Evolutionary conservation across 2,329 filamentous ascomycete species (phyloP).

Genomic region (Clarireedia paspali): DNA sequence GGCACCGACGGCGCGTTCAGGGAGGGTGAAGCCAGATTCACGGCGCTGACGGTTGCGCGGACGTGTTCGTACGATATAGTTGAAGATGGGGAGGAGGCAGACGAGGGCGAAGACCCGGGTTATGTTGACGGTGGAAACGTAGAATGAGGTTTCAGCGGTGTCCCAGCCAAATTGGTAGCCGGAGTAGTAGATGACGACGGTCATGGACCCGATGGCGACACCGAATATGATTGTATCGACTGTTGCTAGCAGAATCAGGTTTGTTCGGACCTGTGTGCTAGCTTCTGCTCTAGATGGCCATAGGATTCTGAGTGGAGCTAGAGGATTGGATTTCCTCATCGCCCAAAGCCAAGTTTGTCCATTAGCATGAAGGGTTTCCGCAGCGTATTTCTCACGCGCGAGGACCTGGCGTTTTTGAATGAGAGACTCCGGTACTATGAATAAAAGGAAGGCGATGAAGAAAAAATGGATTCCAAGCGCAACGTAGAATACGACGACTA

Average conservation of each 20-base stretch:
- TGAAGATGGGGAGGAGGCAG: constrained; percentile 66
- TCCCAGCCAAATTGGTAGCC: constrained; percentile 77
- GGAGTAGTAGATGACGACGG: constrained; percentile 78
- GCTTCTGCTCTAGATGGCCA: constrained; percentile 62
- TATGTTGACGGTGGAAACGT: constrained; percentile 71
- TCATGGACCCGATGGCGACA: constrained; percentile 70
- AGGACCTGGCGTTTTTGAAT: constrained; percentile 61
- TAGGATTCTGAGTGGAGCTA: constrained; percentile 71
- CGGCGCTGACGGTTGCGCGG: constrained; percentile 22
- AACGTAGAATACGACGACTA: constrained; percentile 80
- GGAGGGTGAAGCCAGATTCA: constrained; percentile 55
- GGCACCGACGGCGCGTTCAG: constrained; percentile 45
- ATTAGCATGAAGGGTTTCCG: constrained; percentile 31
- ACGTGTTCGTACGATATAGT: constrained; percentile 59
- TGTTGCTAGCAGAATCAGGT: constrained; percentile 72
- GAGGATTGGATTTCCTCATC: constrained; percentile 52
- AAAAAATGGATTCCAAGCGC: constrained; percentile 62
- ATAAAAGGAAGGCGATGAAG: constrained; percentile 64
- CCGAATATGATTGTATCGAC: constrained; percentile 80
- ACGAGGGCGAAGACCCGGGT: constrained; percentile 69
- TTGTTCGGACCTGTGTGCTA: constrained; percentile 57
- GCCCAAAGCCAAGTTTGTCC: neutral
- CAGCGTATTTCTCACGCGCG: constrained; percentile 60
- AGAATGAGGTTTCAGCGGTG: constrained; percentile 70
- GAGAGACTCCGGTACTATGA: constrained; percentile 78